Conservation (phyloP, 2,329 filamentous ascomycete genomes). For the Sclerotinia borealis region DNA sequence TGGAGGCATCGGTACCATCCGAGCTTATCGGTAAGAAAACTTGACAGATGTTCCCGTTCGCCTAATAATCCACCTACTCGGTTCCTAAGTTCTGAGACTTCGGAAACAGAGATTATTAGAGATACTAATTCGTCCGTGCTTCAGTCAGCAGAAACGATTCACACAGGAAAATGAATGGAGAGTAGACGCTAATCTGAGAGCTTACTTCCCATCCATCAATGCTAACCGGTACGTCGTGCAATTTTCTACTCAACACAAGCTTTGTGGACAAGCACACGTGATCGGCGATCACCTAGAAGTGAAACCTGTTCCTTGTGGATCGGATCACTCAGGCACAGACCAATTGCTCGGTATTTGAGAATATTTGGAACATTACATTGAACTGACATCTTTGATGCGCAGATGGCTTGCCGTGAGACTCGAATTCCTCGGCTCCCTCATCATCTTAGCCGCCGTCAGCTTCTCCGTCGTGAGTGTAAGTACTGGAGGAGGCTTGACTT, state of each 20-base stretch:
- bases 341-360: not conserved
- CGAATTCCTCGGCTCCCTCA: conserved; percentile 90
- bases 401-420: conserved; percentile 92
- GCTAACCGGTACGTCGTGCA: conserved; percentile 40
- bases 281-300: not conserved
- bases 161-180: conserved; percentile 94
- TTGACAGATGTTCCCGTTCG: not conserved
- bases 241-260: not conserved
- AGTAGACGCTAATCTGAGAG: conserved; percentile 87
- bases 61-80: not conserved
- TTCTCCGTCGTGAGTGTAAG: conserved; percentile 78
- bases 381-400: conserved; percentile 16
- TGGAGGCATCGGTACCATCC: conserved; percentile 88
- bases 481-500: conserved; percentile 54
- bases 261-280: not conserved
- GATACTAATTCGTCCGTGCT: not conserved
- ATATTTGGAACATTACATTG: not conserved
- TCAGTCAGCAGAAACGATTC: conserved; percentile 71
- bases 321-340: not conserved
- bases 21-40: conserved; percentile 63
- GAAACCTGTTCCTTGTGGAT: not conserved
- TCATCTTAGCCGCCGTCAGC: conserved; percentile 81
- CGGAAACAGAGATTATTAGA: conserved; percentile 1
- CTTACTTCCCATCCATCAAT: conserved; percentile 94
- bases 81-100: not conserved